phyloP scores from a whole-genome alignment of 2,329 filamentous ascomycete genomes.

The Sarocladium oryzae region DNA sequence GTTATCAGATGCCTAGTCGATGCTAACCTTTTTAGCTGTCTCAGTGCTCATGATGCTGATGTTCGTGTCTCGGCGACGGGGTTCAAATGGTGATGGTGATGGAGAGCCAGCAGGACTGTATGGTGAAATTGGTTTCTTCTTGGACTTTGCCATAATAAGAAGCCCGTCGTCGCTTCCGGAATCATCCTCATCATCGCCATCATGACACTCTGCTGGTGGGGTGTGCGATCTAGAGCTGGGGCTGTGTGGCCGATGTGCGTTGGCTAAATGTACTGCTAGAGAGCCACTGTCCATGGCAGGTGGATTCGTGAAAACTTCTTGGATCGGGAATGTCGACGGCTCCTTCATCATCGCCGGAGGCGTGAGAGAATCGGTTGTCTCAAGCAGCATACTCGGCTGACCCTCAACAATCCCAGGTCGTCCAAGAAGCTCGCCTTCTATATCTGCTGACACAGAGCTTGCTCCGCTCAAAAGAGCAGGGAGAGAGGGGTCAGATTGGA shows the following conservation, averaged over 20 bases:
- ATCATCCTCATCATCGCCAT: slow-evolving; percentile 23
- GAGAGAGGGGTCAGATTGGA: slow-evolving; percentile 58
- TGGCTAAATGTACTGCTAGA: slow-evolving; percentile 21
- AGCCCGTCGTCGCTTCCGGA: slow-evolving; percentile 50
- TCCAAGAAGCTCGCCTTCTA: slow-evolving; percentile 53
- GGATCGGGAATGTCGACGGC: slow-evolving; percentile 39
- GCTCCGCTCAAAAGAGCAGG: slow-evolving; percentile 57
- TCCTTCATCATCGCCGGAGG: slow-evolving; percentile 46
- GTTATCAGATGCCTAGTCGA: slow-evolving; percentile 27
- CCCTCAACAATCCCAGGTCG: slow-evolving; percentile 38
- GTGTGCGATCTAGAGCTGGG: not conserved
- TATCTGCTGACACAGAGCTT: slow-evolving; percentile 57
- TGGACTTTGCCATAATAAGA: slow-evolving; percentile 46
- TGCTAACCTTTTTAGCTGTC: slow-evolving; percentile 52
- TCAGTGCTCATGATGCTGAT: slow-evolving; percentile 56
- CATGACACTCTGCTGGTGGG: not conserved
- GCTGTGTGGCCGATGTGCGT: slow-evolving; percentile 11
- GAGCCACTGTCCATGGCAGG: slow-evolving; percentile 27
- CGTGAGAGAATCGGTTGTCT: slow-evolving; percentile 46
- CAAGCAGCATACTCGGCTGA: slow-evolving; percentile 33
- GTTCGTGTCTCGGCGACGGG: slow-evolving; percentile 51
- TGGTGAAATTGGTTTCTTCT: slow-evolving; percentile 27
- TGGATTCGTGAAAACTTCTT: slow-evolving; percentile 28
- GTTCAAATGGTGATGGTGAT: slow-evolving; percentile 26
- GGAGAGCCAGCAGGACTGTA: not conserved